Evolutionary conservation across 352 stramenopile genomes (phyloP).

Genomic region (Phytopythium ostracodes): DNA sequence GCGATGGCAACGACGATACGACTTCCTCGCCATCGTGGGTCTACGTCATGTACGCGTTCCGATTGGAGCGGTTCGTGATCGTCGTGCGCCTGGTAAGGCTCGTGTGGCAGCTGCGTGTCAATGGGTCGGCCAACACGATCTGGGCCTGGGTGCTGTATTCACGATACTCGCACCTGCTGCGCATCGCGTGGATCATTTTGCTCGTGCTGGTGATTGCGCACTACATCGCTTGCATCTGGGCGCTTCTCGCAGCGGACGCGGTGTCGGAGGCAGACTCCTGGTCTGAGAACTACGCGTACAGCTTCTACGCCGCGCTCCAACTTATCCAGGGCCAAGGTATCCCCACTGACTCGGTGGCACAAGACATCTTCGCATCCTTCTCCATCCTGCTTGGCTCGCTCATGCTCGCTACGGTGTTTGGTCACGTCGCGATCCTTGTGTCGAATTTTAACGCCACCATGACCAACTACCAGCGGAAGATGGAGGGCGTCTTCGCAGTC

Average conservation of each 20-base stretch:
- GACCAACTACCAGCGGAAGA: slow-evolving; percentile 59
- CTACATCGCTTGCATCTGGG: slow-evolving; percentile 50
- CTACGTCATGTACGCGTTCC: slow-evolving; percentile 2
- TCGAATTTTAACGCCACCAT: slow-evolving; percentile 51
- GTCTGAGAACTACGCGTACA: slow-evolving; percentile 24
- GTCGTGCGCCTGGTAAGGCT: slow-evolving; percentile 13
- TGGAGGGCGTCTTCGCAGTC: slow-evolving; percentile 51
- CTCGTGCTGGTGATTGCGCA: slow-evolving; percentile 39
- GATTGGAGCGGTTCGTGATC: slow-evolving; percentile 7
- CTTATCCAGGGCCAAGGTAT: slow-evolving; percentile 59
- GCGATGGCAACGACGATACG: not conserved
- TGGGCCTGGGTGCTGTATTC: slow-evolving; percentile 22
- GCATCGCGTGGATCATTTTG: slow-evolving; percentile 29
- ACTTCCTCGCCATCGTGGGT: not conserved
- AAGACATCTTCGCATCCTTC: slow-evolving; percentile 41
- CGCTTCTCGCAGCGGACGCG: slow-evolving; percentile 18
- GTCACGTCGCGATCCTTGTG: slow-evolving; percentile 53
- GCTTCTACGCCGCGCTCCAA: slow-evolving; percentile 25
- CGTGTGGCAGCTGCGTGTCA: slow-evolving; percentile 7
- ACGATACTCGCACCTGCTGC: slow-evolving; percentile 34
- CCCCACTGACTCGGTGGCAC: slow-evolving; percentile 9
- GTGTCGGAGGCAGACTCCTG: not conserved
- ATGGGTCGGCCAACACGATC: slow-evolving; percentile 5
- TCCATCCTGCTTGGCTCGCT: slow-evolving; percentile 44
- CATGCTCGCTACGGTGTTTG: slow-evolving; percentile 56